These are phyloP conservation scores for Neostapfia colusana DNA, from an alignment of 176 grass and related monocot species.

Conservation along the genomic window DNA sequence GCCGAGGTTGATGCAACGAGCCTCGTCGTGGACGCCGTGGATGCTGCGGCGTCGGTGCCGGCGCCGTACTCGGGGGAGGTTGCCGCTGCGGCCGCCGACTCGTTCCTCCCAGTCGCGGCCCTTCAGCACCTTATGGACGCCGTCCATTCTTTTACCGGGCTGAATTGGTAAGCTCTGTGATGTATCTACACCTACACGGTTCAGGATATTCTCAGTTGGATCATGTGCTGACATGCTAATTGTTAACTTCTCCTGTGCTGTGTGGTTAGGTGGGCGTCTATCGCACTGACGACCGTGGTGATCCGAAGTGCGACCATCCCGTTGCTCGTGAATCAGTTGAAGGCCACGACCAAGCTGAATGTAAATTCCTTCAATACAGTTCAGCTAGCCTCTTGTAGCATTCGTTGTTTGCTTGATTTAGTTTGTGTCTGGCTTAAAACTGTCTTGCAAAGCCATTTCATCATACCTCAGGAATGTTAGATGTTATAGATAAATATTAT, in stretches of 20 bases:
- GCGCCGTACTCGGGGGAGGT: conserved; percentile 84
- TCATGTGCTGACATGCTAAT: conserved; percentile 21
- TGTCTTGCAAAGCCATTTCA: neutral
- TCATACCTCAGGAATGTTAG: neutral
- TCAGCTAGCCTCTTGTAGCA: conserved; percentile 23
- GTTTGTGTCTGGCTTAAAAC: neutral
- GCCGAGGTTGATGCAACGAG: conserved; percentile 43
- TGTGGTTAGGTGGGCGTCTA: conserved; percentile 81
- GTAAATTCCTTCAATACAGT: conserved; percentile 42
- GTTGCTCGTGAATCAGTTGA: conserved; percentile 71
- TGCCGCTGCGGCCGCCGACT: conserved; percentile 74
- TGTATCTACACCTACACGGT: neutral
- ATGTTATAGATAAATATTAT: too few species aligned
- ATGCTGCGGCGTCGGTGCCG: conserved; percentile 45
- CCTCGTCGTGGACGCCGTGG: conserved; percentile 45
- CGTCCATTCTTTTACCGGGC: conserved; percentile 66
- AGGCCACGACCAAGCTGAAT: conserved; percentile 55
- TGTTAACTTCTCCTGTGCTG: conserved; percentile 18
- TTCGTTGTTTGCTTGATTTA: conserved; percentile 13
- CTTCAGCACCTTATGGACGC: conserved; percentile 86
- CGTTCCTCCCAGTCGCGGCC: conserved; percentile 62
- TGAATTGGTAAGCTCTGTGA: conserved; percentile 70
- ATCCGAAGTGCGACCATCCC: conserved; percentile 70
- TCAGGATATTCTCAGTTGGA: conserved; percentile 27
- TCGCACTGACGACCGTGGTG: conserved; percentile 73